Base-by-base conservation (phyloP, 2,329 filamentous ascomycete species). In the Xylaria sp. region DNA sequence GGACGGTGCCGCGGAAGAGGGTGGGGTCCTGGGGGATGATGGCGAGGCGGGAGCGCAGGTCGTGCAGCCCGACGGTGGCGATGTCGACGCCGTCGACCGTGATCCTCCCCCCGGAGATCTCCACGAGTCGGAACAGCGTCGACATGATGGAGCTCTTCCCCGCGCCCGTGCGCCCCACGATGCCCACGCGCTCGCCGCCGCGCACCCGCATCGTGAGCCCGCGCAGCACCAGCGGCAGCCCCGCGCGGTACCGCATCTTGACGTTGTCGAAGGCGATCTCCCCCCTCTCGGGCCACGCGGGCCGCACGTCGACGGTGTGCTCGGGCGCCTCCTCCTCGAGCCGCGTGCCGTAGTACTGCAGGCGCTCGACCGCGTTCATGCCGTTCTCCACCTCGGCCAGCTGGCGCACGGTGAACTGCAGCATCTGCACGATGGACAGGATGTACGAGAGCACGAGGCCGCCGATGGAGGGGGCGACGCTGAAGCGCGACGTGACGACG, bases 361-460 rank as follows among this genome's bases (percentile, higher is more conserved):
- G 79, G 45, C 94, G 88, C 74, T 97, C 93, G 0, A 95, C 94
- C 0, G 92, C 88, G 71, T 97, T 97, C 93, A 97, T 97, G 68
- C 92, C 91, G 74, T 97, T 97, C 72, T 97, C 93, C 7, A 97
- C 91, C 72, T 97, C 93, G 21, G 93, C 93, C 7, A 97, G 80
- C 73, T 97, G 93, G 17, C 94, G 85, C 17, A 97, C 91, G 0
- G 91, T 93, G 72, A 97, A 97, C 69, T 97, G 93, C 61, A 97
- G 88, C 89, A 97, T 92, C 71, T 95, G 91, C 17, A 96, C 92
- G 66, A 97, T 96, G 13, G 88, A 84, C 17, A 99, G 81, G 67
- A 97, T 96, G 72, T 97, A 97, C 43, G 90, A 94, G 19, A 99
- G 80, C 0, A 97, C 92, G 38, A 97, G 78, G 18, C 94, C 94